phyloP scores from a whole-genome alignment of 768 basidiomycete species.

The Lactifluus rugatus region DNA sequence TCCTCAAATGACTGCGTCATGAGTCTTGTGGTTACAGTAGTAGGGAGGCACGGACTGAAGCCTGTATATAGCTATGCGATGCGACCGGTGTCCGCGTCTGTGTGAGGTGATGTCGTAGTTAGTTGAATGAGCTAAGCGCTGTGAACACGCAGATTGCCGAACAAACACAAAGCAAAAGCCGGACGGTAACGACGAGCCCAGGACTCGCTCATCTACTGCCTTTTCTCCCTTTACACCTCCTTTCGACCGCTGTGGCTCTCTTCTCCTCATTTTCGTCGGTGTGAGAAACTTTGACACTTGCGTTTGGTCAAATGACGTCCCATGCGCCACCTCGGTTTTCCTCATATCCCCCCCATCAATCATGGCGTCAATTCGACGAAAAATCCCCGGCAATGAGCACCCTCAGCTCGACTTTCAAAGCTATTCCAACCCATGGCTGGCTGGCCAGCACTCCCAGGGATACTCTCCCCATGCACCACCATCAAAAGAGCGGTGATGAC shows the following conservation, averaged over 20 bases:
- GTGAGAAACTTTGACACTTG: not conserved
- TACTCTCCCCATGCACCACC: conserved; percentile 4
- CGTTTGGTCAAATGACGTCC: conserved; percentile 2
- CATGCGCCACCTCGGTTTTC: conserved; percentile 11
- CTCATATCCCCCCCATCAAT: conserved; percentile 3
- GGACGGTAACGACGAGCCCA: too few species aligned
- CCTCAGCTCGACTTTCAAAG: conserved; percentile 19
- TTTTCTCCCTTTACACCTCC: not conserved
- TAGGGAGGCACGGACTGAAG: too few species aligned
- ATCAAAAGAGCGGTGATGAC: not conserved
- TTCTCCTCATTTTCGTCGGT: not conserved
- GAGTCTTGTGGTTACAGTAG: not conserved
- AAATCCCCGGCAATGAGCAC: conserved; percentile 6
- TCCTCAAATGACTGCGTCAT: not conserved
- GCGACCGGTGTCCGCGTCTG: too few species aligned
- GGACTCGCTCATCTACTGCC: too few species aligned
- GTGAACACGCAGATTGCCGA: too few species aligned
- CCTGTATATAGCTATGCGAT: too few species aligned
- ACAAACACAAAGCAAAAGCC: too few species aligned
- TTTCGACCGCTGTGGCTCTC: not conserved
- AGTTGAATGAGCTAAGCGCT: too few species aligned
- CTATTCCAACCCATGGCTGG: conserved; percentile 7
- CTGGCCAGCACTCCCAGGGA: conserved; percentile 9
- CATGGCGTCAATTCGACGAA: conserved; percentile 17
- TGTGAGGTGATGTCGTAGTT: too few species aligned